A percentile compares a stretch with the other conserved stretches of the same genome.
Evolutionary conservation across 2,329 filamentous ascomycete genomes (phyloP).

Genomic region (Penicillium italicum): DNA sequence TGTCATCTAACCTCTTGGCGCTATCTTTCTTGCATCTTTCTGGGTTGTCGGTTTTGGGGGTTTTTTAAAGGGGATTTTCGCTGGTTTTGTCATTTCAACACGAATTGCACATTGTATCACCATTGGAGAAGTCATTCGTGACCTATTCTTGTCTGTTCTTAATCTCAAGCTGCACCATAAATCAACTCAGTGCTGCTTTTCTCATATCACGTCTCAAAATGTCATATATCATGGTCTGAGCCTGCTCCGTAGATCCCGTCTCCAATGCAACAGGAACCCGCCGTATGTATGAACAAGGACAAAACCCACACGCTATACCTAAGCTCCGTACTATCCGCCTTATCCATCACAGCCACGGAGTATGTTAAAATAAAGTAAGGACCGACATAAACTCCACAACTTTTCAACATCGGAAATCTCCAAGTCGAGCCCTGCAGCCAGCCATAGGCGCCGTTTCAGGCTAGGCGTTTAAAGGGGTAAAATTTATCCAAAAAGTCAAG

Average conservation of each 20-base stretch:
- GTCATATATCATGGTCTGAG: neutral
- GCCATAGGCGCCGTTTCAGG: neutral
- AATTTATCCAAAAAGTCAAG: neutral
- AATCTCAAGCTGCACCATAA: slow-evolving; percentile 3
- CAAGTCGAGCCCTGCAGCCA: neutral
- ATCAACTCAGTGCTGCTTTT: slow-evolving; percentile 1
- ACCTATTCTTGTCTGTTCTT: neutral
- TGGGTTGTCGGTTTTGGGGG: slow-evolving; percentile 13
- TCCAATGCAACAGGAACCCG: neutral
- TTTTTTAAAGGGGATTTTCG: slow-evolving; percentile 6
- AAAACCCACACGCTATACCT: neutral
- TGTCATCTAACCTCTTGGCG: slow-evolving; percentile 10
- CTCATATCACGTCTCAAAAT: neutral
- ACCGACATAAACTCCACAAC: neutral
- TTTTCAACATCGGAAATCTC: neutral
- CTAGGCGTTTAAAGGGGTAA: neutral
- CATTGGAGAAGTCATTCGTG: slow-evolving; percentile 12
- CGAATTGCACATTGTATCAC: slow-evolving; percentile 14
- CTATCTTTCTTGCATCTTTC: slow-evolving; percentile 17
- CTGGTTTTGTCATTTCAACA: slow-evolving; percentile 8
- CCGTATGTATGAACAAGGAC: neutral
- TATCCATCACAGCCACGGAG: neutral
- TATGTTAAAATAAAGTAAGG: neutral
- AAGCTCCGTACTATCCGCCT: neutral
- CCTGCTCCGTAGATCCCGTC: neutral